Evolutionary conservation across 1,139 yeast genomes (phyloP), one percentile per base, ranked within the genome.

Genomic region (Yamadazyma atmosphaerica): DNA sequence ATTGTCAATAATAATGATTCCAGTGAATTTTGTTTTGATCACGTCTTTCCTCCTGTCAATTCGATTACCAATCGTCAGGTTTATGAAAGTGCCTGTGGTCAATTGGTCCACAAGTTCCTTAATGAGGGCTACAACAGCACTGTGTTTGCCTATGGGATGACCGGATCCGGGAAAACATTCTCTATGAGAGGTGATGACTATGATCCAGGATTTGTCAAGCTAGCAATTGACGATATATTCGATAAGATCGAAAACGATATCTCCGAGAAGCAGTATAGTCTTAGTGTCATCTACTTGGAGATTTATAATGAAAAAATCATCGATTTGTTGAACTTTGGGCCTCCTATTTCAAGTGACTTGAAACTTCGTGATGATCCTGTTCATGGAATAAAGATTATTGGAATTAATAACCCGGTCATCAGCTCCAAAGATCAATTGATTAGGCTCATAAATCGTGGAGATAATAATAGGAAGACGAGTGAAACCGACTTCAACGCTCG

Each of bases 161-260:
- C 98, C 0, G 98, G 98, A 0, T 87, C 96, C 1, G 98, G 98
- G 23, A 90, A 90, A 58, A 90, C 98, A 0, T 85, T 79, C 55
- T 83, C 95, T 2, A 88, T 90, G 96, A 85, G 85, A 47, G 96
- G 96, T 24, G 68, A 74, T 10, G 68, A 64, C 0, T 49, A 56
- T 1, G 88, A 86, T 49, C 83, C 86, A 0, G 97, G 97, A 18
- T 75, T 89, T 41, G 87, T 89, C 32, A 84, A 86, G 17, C 66
- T 83, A 30, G 85, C 96, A 1, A 81, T 85, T 4, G 72, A 74
- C 43, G 82, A 84, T 37, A 74, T 89, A 5, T 89, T 83, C 53
- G 64, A 66, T 12, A 70, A 69, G 41, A 69, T 83, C 12, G 67
- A 63, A 17, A 46, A 54, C 26, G 55, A 56, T 30, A 41, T 45